Evolutionary conservation across 2,329 filamentous ascomycete species (phyloP), one percentile per base, ranked within the genome.

Genomic region (Pseudogymnoascus sp.): DNA sequence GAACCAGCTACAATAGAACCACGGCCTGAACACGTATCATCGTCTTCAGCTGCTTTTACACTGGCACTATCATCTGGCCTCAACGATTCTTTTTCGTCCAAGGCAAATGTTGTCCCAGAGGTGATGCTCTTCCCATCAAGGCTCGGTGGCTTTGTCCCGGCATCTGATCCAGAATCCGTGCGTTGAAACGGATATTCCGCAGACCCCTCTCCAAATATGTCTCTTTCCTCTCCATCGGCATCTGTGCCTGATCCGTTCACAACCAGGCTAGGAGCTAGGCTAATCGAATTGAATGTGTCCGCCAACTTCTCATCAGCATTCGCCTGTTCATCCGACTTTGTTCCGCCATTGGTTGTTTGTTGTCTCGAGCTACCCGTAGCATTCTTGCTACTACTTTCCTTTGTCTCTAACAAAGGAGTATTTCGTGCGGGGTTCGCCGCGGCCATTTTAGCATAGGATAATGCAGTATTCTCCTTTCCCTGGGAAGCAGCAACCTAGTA

Each of bases 1-100:
- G 91, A 96, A 61, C 85, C 89, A 59, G 89, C 84, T 64, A 90
- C 81, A 39, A 90, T 83, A 12, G 91, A 93, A 29, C 88, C 88
- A 47, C 87, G 84, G 47, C 91, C 82, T 0, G 91, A 95, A 67
- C 90, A 87, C 31, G 86, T 80, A 73, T 97, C 93, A 70, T 97
- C 93, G 70, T 97, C 93, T 68, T 97, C 93, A 5, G 90, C 90
- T 29, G 85, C 86, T 75, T 96, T 91, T 14, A 96, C 89, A 73
- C 93, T 97, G 36, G 93, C 93, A 75, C 93, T 97, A 73, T 97
- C 93, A 76, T 97, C 93, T 7, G 93, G 93, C 11, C 93, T 88
- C 62, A 97, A 81, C 5, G 93, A 97, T 74, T 97, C 93, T 74
- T 97, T 97, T 76, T 97, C 93, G 71, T 97, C 93, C 73, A 97